Conservation (phyloP, 441 rosid genomes). For the Manihot esculenta region DNA sequence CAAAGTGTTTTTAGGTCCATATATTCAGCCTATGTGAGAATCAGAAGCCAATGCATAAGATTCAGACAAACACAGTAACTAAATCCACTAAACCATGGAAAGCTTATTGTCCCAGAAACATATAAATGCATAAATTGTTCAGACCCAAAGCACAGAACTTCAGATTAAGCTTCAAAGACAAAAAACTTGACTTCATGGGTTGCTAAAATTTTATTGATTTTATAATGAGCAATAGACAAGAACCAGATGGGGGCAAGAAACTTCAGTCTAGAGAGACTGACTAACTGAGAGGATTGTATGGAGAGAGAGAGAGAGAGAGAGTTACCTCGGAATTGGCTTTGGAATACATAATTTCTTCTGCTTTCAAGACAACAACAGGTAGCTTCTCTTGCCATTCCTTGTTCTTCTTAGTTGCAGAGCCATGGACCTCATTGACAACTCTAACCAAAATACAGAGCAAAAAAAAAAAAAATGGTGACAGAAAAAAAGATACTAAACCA, state of each 20-base stretch:
- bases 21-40: conserved; percentile 70
- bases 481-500: not conserved
- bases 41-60: conserved; percentile 2
- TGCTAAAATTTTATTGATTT: not conserved
- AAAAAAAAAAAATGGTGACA: conserved; percentile 1
- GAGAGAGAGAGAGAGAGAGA: not conserved
- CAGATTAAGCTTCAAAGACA: not conserved
- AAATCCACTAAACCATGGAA: not conserved
- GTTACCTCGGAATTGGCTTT: conserved; percentile 94
- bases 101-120: not conserved
- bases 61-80: conserved; percentile 12
- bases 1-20: conserved; percentile 66
- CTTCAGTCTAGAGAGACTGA: not conserved
- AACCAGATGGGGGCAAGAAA: not conserved
- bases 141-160: not conserved
- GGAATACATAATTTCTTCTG: conserved; percentile 96
- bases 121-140: not conserved
- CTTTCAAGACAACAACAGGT: conserved; percentile 70
- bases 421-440: conserved; percentile 66
- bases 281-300: not conserved
- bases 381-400: conserved; percentile 92
- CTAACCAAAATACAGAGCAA: conserved; percentile 40
- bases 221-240: not conserved
- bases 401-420: conserved; percentile 66
- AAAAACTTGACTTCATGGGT: not conserved